A percentile compares a stretch with the other conserved stretches of the same genome.
These are phyloP conservation scores for Xylariaceae sp. DNA, from an alignment of 2,329 filamentous ascomycete genomes.

Conservation along the genomic window DNA sequence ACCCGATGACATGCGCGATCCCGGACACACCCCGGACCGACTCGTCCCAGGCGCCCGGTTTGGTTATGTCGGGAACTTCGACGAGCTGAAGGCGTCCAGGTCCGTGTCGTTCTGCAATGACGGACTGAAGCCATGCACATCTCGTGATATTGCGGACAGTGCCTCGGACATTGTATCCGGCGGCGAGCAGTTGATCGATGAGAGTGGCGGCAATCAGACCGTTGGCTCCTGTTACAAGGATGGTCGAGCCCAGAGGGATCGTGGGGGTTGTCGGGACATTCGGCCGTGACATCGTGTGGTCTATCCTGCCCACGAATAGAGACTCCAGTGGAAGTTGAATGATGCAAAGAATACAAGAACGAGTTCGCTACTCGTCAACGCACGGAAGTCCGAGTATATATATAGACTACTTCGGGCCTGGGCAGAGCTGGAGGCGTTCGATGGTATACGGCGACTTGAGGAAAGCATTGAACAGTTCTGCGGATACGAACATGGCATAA, in stretches of 20 bases:
- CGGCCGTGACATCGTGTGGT: neutral
- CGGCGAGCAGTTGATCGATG: neutral
- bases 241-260: neutral
- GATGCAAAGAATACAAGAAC: neutral
- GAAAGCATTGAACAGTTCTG: too few species aligned
- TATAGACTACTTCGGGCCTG: too few species aligned
- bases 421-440: too few species aligned
- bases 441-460: too few species aligned
- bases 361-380: neutral
- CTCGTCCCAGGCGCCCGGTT: neutral
- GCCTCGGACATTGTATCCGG: neutral
- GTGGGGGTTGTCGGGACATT: neutral
- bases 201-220: neutral
- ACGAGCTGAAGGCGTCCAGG: neutral
- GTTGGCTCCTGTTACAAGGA: conserved; percentile 1
- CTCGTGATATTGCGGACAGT: neutral
- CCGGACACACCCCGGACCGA: neutral
- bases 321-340: neutral
- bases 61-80: neutral
- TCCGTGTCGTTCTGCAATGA: neutral
- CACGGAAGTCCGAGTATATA: too few species aligned
- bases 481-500: too few species aligned
- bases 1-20: neutral
- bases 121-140: neutral
- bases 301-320: neutral